phyloP scores from a whole-genome alignment of 495 filamentous ascomycete genomes.

The Diplogelasinospora grovesii region DNA sequence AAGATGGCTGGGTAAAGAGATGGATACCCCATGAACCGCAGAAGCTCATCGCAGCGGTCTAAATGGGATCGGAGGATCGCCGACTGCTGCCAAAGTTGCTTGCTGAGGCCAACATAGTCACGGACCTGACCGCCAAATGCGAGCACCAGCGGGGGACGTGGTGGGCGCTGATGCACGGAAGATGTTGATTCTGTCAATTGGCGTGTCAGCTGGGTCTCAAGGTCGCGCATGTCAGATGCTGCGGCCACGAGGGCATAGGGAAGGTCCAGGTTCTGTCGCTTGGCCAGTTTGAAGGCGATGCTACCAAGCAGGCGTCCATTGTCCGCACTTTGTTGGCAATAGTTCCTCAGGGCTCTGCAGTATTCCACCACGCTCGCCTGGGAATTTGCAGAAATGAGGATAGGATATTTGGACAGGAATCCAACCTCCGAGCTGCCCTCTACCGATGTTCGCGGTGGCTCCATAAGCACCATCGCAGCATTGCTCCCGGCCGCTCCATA shows the following conservation, averaged over 20 bases:
- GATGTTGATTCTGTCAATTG: too few relatives aligned
- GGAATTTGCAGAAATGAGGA: constrained; percentile 4
- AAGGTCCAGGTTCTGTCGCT: neutral
- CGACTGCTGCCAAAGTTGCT: neutral
- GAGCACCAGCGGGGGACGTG: neutral
- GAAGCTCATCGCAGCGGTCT: constrained; percentile 27
- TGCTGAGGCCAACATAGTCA: neutral
- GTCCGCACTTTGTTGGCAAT: constrained; percentile 3
- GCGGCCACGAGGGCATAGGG: too few relatives aligned
- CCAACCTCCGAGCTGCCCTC: too few relatives aligned
- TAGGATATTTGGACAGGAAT: too few relatives aligned
- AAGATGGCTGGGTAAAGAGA: constrained; percentile 48
- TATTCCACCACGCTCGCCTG: constrained; percentile 6
- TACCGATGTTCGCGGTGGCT: neutral
- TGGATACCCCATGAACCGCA: constrained; percentile 20
- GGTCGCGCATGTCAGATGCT: too few relatives aligned
- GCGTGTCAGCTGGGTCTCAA: too few relatives aligned
- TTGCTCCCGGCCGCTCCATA: constrained; percentile 26
- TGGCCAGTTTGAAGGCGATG: neutral
- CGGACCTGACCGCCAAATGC: constrained; percentile 1
- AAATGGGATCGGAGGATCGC: constrained; percentile 13
- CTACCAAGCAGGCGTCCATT: constrained; percentile 22
- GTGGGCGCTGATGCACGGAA: neutral
- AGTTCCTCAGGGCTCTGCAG: neutral
- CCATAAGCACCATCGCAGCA: constrained; percentile 6